A percentile compares a stretch with the other conserved stretches of the same genome.
phyloP scores from a whole-genome alignment of 106 monocot species.

The Iris macrosiphon region DNA sequence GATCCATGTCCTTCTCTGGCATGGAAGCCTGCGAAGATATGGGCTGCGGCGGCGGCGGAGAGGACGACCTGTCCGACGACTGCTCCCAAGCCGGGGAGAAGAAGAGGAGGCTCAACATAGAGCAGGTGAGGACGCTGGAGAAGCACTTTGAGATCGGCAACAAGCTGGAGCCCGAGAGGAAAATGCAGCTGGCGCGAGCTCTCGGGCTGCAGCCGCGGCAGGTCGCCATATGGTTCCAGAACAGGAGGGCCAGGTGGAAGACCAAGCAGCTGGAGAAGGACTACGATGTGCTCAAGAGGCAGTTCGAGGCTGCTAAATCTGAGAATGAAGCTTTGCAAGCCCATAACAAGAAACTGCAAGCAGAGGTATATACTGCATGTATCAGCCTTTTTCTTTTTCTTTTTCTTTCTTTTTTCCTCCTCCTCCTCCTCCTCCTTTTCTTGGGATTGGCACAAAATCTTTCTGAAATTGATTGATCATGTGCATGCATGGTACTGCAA shows the following conservation, averaged over 20 bases:
- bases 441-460: no score
- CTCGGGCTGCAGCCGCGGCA: slow-evolving; percentile 22
- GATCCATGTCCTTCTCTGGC: slow-evolving; percentile 51
- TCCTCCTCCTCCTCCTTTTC: no score
- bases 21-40: no score
- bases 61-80: slow-evolving; percentile 80
- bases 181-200: slow-evolving; percentile 12
- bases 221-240: slow-evolving; percentile 25
- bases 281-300: slow-evolving; percentile 11
- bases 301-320: slow-evolving; percentile 7
- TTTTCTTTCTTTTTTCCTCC: no score
- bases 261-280: slow-evolving; percentile 27
- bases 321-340: slow-evolving; percentile 11
- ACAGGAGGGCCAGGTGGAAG: slow-evolving; percentile 26
- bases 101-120: slow-evolving; percentile 68
- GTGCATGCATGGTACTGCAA: no score
- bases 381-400: no score
- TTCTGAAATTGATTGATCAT: no score
- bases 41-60: slow-evolving; percentile 27
- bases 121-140: slow-evolving; percentile 20
- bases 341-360: slow-evolving; percentile 17
- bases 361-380: slow-evolving; percentile 8
- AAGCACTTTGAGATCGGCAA: slow-evolving; percentile 22
- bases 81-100: slow-evolving; percentile 67
- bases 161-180: slow-evolving; percentile 26